Base-by-base conservation (phyloP, 805 yeast genomes). In the Komagataella pseudopastoris region DNA sequence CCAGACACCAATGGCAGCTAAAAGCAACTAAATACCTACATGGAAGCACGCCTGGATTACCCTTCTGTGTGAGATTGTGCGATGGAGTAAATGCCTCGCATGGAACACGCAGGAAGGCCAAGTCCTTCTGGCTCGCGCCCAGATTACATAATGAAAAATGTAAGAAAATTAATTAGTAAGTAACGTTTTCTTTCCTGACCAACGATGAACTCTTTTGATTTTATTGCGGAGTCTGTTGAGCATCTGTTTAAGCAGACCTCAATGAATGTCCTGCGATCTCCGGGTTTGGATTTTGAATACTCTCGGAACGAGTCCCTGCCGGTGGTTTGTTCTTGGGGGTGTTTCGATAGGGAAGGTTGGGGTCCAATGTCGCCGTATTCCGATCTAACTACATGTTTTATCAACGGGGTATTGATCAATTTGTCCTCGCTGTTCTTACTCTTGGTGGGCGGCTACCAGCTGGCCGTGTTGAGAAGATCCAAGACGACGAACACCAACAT, bases 341-440 rank as follows among this genome's bases (percentile, higher is more conserved):
- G 77, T 53, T 57, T 56, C 23, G 69, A 68, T 53, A 56, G 56
- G 7, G 80, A 74, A 49, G 81, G 81, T 2, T 65, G 57, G 68
- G 72, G 74, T 59, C 69, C 49, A 62, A 69, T 39, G 48, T 76
- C 61, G 54, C 54, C 48, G 59, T 55, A 70, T 52, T 67, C 69
- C 18, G 83, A 78, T 56, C 68, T 75, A 47, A 68, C 83, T 1
- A 77, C 81, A 0, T 78, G 83, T 56, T 63, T 77, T 51, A 62
- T 74, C 17, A 73, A 69, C 53, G 83, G 80, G 10, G 55, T 71
- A 1, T 55, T 75, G 6, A 64, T 63, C 46, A 67, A 71, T 14
- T 43, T 63, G 0, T 52, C 69, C 1, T 69, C 77, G 1, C 20
- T 64, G 14, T 57, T 68, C 18, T 63, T 74, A 59, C 54, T 76